Evolutionary conservation across 2,329 filamentous ascomycete genomes (phyloP), one percentile per base, ranked within the genome.

Genomic region (Cercospora brassicicola): DNA sequence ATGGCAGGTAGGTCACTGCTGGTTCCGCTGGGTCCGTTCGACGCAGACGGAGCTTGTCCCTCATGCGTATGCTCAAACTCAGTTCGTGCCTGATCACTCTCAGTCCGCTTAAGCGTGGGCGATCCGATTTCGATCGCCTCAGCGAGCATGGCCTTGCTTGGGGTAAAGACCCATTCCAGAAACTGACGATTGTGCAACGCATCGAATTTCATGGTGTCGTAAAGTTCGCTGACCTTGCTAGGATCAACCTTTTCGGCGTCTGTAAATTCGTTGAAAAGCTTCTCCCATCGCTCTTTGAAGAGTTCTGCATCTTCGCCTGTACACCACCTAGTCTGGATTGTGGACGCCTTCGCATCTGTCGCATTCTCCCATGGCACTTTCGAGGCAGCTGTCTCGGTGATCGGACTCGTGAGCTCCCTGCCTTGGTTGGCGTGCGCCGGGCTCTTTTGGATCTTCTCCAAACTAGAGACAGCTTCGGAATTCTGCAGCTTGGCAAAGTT

Each of bases 181-280:
- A 99, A 99, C 70, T 93, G 92, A 2, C 95, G 89, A 77, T 99
- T 99, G 81, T 99, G 96, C 13, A 99, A 85, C 0, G 95, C 95
- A 79, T 99, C 95, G 72, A 98, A 99, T 80, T 99, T 99, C 95
- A 99, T 98, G 20, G 94, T 98, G 79, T 99, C 95, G 79, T 99
- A 99, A 2, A 99, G 86, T 82, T 99, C 95, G 4, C 93, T 97
- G 70, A 99, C 94, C 83, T 99, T 99, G 84, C 94, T 97, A 18
- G 96, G 96, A 79, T 99, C 95, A 18, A 98, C 93, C 83, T 99
- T 99, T 76, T 99, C 95, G 1, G 92, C 91, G 78, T 99, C 96
- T 72, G 91, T 95, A 76, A 99, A 99, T 78, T 99, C 95, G 59
- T 90, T 88, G 81, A 99, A 99, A 1, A 99, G 86, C 82, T 99